These are phyloP conservation scores for Paecilomyces sp. DNA, from an alignment of 2,329 filamentous ascomycete species.

Conservation along the genomic window DNA sequence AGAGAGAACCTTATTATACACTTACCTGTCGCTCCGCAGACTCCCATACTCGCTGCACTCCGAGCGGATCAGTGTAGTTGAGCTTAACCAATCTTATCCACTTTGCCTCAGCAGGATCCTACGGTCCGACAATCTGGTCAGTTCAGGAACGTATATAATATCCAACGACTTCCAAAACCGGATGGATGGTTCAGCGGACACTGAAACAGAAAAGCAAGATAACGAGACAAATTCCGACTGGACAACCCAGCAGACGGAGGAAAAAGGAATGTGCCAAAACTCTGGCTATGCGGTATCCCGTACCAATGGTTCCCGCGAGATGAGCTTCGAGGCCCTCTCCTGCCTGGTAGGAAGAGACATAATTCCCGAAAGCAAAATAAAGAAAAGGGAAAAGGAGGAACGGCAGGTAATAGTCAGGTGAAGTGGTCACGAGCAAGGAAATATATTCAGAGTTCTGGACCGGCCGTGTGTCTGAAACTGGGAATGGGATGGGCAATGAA, in stretches of 20 bases:
- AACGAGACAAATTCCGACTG: background rate
- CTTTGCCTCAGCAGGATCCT: slow-evolving; percentile 33
- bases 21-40: slow-evolving; percentile 37
- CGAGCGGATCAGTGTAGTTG: slow-evolving; percentile 36
- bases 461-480: background rate
- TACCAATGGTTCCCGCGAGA: slow-evolving; percentile 29
- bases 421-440: background rate
- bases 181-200: background rate
- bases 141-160: background rate
- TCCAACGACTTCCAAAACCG: background rate
- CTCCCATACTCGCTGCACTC: slow-evolving; percentile 38
- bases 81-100: slow-evolving; percentile 38
- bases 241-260: background rate
- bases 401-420: background rate
- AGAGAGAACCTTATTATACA: background rate
- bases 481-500: background rate
- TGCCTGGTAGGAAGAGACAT: background rate
- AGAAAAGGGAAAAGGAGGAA: background rate
- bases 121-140: background rate
- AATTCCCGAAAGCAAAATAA: background rate
- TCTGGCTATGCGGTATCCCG: background rate
- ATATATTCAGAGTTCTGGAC: background rate
- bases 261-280: background rate
- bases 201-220: background rate
- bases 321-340: slow-evolving; percentile 18